Percentiles rank a stretch among this genome's conserved stretches.
These are phyloP conservation scores for Cetradonia linearis DNA, from an alignment of 495 filamentous ascomycete genomes.

Conservation along the genomic window DNA sequence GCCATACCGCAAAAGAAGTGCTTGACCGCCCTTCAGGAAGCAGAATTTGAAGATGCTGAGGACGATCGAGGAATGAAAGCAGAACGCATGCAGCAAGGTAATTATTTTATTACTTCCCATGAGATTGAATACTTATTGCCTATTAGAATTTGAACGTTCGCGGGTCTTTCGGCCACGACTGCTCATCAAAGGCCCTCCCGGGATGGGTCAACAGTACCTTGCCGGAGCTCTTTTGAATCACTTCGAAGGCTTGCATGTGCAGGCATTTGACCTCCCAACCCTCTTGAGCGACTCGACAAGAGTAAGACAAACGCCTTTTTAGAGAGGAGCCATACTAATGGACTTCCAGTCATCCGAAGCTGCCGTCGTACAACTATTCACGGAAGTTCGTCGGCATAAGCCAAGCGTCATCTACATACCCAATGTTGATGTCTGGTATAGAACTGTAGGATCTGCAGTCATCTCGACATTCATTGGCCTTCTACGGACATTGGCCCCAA, in stretches of 20 bases:
- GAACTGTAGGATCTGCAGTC: slow-evolving; percentile 52
- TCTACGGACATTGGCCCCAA: slow-evolving; percentile 66
- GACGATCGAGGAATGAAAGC: slow-evolving; percentile 72
- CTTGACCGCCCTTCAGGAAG: slow-evolving; percentile 83
- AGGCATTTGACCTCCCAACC: slow-evolving; percentile 85
- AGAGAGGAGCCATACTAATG: slow-evolving; percentile 2
- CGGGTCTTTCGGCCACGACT: slow-evolving; percentile 83
- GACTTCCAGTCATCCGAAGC: slow-evolving; percentile 59
- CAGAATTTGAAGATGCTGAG: slow-evolving; percentile 78
- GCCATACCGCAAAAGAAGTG: slow-evolving; percentile 76
- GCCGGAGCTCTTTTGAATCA: slow-evolving; percentile 78
- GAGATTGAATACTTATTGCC: slow-evolving; percentile 4
- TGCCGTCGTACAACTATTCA: slow-evolving; percentile 77
- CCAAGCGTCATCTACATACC: slow-evolving; percentile 95
- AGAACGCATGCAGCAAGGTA: slow-evolving; percentile 65
- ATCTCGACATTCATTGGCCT: slow-evolving; percentile 72
- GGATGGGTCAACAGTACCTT: slow-evolving; percentile 93
- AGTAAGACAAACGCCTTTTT: slow-evolving; percentile 26
- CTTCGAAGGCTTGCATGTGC: slow-evolving; percentile 87
- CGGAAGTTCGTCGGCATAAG: slow-evolving; percentile 85
- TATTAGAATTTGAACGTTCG: slow-evolving; percentile 71
- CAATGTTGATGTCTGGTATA: slow-evolving; percentile 76
- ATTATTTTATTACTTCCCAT: not conserved
- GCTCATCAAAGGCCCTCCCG: slow-evolving; percentile 62
- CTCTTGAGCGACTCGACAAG: slow-evolving; percentile 60